A percentile compares a stretch with the other conserved stretches of the same genome.
Conservation (phyloP, 1,139 yeast genomes). For the Yamadazyma membranifaciens region DNA sequence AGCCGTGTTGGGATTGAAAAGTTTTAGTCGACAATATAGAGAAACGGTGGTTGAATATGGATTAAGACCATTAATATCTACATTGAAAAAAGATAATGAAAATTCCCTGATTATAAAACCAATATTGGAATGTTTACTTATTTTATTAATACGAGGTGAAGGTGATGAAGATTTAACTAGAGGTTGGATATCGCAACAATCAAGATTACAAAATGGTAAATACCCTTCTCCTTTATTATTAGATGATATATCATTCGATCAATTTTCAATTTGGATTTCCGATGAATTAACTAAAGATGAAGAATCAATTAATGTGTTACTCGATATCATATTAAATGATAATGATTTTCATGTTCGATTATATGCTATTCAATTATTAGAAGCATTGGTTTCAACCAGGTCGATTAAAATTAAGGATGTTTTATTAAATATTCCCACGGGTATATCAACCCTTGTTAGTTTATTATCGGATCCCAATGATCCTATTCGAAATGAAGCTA, state of each 20-base stretch:
- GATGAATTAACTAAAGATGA: conserved; percentile 82
- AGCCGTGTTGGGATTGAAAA: conserved; percentile 86
- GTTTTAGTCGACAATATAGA: conserved; percentile 84
- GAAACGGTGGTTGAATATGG: conserved; percentile 92
- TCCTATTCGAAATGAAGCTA: conserved; percentile 87
- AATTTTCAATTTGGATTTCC: conserved; percentile 91
- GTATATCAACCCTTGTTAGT: conserved; percentile 71
- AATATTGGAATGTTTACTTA: conserved; percentile 78
- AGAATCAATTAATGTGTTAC: conserved; percentile 55
- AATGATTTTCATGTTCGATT: conserved; percentile 73
- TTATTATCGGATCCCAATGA: conserved; percentile 74
- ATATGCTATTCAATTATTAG: conserved; percentile 80
- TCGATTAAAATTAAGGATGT: conserved; percentile 73
- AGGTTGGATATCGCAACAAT: conserved; percentile 72
- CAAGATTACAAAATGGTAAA: conserved; percentile 76
- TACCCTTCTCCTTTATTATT: conserved; percentile 77
- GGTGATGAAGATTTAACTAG: conserved; percentile 57
- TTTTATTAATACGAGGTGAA: conserved; percentile 71
- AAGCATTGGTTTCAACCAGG: conserved; percentile 79
- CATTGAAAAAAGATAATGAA: conserved; percentile 63
- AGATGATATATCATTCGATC: conserved; percentile 65
- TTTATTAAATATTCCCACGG: conserved; percentile 71
- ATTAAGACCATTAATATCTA: conserved; percentile 66
- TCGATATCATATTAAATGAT: conserved; percentile 52
- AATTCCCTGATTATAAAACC: conserved; percentile 80